These are phyloP conservation scores for Balansia obtecta DNA, from an alignment of 2,329 filamentous ascomycete species.

Conservation along the genomic window DNA sequence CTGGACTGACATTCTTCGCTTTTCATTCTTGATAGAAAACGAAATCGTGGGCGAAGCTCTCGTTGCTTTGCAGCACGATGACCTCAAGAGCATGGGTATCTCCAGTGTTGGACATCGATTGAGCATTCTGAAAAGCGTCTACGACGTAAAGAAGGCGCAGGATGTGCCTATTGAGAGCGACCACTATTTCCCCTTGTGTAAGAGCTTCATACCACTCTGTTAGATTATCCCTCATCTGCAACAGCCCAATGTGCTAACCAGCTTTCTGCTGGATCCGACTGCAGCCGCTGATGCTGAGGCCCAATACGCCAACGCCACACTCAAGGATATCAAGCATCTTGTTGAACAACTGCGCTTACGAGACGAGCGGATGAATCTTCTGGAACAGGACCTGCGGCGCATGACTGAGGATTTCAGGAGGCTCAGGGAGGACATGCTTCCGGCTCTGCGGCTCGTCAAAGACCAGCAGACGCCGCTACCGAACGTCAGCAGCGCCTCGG, in stretches of 20 bases:
- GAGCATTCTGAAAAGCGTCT: constrained; percentile 90
- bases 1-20: constrained; percentile 1
- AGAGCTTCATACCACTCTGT: constrained; percentile 1
- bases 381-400: constrained; percentile 72
- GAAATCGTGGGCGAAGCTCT: constrained; percentile 88
- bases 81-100: constrained; percentile 91
- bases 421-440: constrained; percentile 81
- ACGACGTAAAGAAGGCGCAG: constrained; percentile 90
- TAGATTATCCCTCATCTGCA: not conserved
- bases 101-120: constrained; percentile 85
- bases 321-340: constrained; percentile 85
- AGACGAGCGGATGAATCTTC: constrained; percentile 75
- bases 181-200: constrained; percentile 88
- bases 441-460: constrained; percentile 81
- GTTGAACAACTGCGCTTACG: constrained; percentile 81
- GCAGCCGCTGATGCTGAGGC: constrained; percentile 80
- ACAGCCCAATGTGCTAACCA: constrained; percentile 8
- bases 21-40: constrained; percentile 51
- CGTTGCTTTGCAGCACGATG: constrained; percentile 78
- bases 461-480: constrained; percentile 84
- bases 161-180: constrained; percentile 84
- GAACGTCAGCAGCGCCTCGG: constrained; percentile 21
- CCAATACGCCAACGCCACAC: constrained; percentile 74
- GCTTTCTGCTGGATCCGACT: constrained; percentile 8
- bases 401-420: constrained; percentile 82